Conservation (phyloP, 1,284 basidiomycete species). For the Melampsora larici-populina region DNA sequence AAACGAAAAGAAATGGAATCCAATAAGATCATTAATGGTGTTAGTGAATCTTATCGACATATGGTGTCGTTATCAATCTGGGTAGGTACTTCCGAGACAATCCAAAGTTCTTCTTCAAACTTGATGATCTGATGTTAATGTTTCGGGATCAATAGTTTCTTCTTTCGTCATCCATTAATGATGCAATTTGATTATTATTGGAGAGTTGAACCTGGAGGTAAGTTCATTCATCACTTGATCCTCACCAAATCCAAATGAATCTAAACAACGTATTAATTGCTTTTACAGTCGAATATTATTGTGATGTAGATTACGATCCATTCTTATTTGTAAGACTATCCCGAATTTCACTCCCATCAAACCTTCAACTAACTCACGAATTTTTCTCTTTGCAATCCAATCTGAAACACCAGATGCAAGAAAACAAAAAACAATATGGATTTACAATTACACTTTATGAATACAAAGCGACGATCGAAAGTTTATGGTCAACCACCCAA, state of each 20-base stretch:
- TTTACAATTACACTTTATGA: conserved; percentile 52
- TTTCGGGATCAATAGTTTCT: conserved; percentile 32
- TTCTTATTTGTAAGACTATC: conserved; percentile 47
- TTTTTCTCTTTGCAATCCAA: not conserved
- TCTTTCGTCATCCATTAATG: conserved; percentile 43
- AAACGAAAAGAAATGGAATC: conserved; percentile 45
- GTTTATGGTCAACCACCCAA: conserved; percentile 22
- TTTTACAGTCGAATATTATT: not conserved
- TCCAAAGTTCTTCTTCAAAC: not conserved
- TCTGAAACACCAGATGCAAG: conserved; percentile 48
- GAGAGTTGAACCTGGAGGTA: conserved; percentile 44
- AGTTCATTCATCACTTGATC: no score
- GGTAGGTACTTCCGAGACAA: not conserved
- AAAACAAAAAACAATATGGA: conserved; percentile 52
- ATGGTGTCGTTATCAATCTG: conserved; percentile 46
- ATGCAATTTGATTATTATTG: conserved; percentile 45
- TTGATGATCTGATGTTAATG: not conserved
- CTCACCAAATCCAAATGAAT: no score
- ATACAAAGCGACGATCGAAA: conserved; percentile 48
- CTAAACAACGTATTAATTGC: no score
- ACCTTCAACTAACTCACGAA: not conserved
- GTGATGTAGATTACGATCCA: conserved; percentile 51
- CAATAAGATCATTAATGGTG: conserved; percentile 50
- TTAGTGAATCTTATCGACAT: conserved; percentile 51
- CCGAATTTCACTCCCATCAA: not conserved